A percentile compares a stretch with the other conserved stretches of the same genome.
Conservation (phyloP, 2,329 filamentous ascomycete species). For the Graphiopsis chlorocephala region DNA sequence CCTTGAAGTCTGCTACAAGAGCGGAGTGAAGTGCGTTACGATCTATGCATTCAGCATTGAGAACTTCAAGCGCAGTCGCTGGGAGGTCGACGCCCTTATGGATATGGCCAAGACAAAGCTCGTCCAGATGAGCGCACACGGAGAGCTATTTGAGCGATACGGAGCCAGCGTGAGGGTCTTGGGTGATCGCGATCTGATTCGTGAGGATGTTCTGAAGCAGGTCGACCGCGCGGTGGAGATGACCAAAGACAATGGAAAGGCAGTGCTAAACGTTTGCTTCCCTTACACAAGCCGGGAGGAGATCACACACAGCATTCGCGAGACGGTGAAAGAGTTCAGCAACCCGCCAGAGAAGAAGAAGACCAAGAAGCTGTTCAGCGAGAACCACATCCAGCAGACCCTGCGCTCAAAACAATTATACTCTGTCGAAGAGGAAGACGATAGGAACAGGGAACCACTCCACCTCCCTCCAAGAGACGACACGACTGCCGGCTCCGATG, state of each 20-base stretch:
- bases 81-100: constrained; percentile 96
- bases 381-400: constrained; percentile 64
- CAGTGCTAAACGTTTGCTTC: constrained; percentile 90
- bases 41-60: constrained; percentile 99
- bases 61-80: constrained; percentile 95
- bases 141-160: constrained; percentile 87
- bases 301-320: constrained; percentile 84
- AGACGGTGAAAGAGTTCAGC: constrained; percentile 83
- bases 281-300: constrained; percentile 96
- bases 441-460: neutral
- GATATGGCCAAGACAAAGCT: constrained; percentile 96
- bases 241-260: constrained; percentile 78
- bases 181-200: constrained; percentile 79
- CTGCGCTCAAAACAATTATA: constrained; percentile 12
- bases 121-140: constrained; percentile 85
- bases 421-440: constrained; percentile 49
- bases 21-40: constrained; percentile 92
- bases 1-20: constrained; percentile 97
- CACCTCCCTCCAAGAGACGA: neutral
- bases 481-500: neutral
- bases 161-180: constrained; percentile 83
- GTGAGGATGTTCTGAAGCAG: constrained; percentile 81
- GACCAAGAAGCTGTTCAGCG: constrained; percentile 50
- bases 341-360: constrained; percentile 51
- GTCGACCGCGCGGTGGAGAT: constrained; percentile 82